These are phyloP conservation scores for Trametes gibbosa DNA, from an alignment of 768 basidiomycete species.

Conservation along the genomic window DNA sequence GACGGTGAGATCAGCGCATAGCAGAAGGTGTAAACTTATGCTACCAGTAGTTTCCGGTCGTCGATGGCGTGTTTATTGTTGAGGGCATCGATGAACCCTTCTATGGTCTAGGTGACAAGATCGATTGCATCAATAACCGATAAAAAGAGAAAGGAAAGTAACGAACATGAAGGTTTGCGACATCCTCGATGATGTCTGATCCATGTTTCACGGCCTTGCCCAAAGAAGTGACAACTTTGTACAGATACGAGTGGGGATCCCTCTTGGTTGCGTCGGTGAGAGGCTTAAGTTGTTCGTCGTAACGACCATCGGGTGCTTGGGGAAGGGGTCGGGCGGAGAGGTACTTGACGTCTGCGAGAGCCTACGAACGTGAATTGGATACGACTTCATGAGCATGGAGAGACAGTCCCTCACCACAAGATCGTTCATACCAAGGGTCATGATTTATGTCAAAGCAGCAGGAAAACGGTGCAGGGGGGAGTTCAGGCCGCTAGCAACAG, in stretches of 20 bases:
- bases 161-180: slow-evolving; percentile 11
- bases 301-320: slow-evolving; percentile 42
- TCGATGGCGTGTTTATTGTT: slow-evolving; percentile 61
- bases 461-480: no score
- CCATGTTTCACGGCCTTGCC: slow-evolving; percentile 11
- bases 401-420: no score
- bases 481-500: no score
- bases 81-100: slow-evolving; percentile 49
- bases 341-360: slow-evolving; percentile 33
- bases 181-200: no score
- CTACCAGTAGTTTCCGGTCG: slow-evolving; percentile 72
- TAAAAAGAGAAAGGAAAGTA: slow-evolving; percentile 9
- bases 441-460: no score
- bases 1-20: slow-evolving; percentile 7
- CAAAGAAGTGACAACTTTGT: slow-evolving; percentile 28
- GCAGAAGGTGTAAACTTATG: slow-evolving; percentile 24
- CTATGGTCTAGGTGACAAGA: no score
- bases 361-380: no score
- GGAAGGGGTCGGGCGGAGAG: slow-evolving; percentile 39
- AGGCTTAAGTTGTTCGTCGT: slow-evolving; percentile 38
- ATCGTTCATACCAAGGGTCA: no score
- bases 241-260: slow-evolving; percentile 35
- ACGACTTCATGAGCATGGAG: no score
- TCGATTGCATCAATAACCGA: no score
- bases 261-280: slow-evolving; percentile 21